Percentiles rank a stretch among this genome's conserved stretches.
These are phyloP conservation scores for Trypanosoma boissoni DNA, from an alignment of 208 protist genomes.

Conservation along the genomic window DNA sequence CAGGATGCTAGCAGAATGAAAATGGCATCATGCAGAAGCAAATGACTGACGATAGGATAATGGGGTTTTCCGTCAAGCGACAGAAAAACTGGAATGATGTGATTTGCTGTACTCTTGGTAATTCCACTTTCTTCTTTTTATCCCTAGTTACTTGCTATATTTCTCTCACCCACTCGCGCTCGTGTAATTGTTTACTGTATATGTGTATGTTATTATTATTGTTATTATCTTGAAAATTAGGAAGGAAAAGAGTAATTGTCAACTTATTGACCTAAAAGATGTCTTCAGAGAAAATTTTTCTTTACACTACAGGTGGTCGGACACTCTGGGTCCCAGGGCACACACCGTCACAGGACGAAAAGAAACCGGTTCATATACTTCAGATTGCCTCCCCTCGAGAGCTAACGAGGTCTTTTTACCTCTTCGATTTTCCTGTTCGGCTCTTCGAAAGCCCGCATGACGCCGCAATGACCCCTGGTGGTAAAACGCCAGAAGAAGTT, in stretches of 20 bases:
- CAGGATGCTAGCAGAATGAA: no score
- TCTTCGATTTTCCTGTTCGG: conserved; percentile 82
- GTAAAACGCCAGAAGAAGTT: conserved; percentile 75
- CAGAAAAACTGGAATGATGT: no score
- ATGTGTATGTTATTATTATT: no score
- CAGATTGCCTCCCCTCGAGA: conserved; percentile 63
- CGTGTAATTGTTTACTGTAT: no score
- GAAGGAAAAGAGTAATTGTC: neutral
- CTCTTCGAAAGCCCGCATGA: conserved; percentile 47
- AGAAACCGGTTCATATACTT: conserved; percentile 65
- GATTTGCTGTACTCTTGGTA: no score
- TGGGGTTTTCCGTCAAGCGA: no score
- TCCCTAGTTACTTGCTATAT: no score
- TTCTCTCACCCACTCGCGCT: no score
- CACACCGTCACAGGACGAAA: conserved; percentile 46
- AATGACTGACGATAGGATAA: no score
- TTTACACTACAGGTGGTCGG: conserved; percentile 64
- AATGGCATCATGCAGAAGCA: no score
- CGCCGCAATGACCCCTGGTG: conserved; percentile 50
- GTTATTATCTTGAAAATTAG: conserved; percentile 8
- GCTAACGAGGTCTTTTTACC: conserved; percentile 77
- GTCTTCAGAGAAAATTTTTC: conserved; percentile 50
- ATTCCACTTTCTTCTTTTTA: no score
- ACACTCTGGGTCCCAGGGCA: conserved; percentile 88
- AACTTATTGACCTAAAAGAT: neutral